These are phyloP conservation scores for Carex myosuroides DNA, from an alignment of 176 grass and related monocot species.

Conservation along the genomic window DNA sequence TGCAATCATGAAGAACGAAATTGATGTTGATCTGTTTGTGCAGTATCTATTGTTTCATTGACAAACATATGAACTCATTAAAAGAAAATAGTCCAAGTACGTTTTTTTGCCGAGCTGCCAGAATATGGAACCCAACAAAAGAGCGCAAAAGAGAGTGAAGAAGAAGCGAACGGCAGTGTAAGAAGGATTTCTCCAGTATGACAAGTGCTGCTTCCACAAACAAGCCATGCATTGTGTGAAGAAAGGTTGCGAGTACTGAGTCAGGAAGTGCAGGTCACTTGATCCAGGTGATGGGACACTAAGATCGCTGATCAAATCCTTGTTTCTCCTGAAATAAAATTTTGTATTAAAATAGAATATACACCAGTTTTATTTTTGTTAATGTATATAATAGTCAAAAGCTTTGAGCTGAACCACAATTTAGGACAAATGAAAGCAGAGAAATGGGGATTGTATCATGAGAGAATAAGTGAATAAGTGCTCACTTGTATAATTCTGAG, in stretches of 20 bases:
- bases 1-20: neutral
- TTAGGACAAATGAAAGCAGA: neutral
- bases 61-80: neutral
- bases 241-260: constrained; percentile 44
- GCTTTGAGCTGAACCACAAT: neutral
- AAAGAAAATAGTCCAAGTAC: constrained; percentile 24
- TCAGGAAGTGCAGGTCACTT: constrained; percentile 63
- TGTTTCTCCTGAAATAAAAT: constrained; percentile 53
- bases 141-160: constrained; percentile 54
- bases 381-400: neutral
- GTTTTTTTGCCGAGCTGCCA: constrained; percentile 74
- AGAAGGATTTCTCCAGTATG: constrained; percentile 90
- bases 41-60: too few species aligned
- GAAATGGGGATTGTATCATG: neutral
- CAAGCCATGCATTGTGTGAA: constrained; percentile 65
- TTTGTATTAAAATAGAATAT: neutral
- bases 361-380: neutral
- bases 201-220: constrained; percentile 76
- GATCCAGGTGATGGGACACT: constrained; percentile 41
- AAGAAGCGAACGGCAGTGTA: constrained; percentile 69
- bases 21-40: neutral
- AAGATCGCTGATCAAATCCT: constrained; percentile 54
- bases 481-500: constrained; percentile 77
- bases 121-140: constrained; percentile 76
- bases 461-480: constrained; percentile 9